Evolutionary conservation across 805 yeast species (phyloP).

Genomic region (Saccharomyces mikatae): DNA sequence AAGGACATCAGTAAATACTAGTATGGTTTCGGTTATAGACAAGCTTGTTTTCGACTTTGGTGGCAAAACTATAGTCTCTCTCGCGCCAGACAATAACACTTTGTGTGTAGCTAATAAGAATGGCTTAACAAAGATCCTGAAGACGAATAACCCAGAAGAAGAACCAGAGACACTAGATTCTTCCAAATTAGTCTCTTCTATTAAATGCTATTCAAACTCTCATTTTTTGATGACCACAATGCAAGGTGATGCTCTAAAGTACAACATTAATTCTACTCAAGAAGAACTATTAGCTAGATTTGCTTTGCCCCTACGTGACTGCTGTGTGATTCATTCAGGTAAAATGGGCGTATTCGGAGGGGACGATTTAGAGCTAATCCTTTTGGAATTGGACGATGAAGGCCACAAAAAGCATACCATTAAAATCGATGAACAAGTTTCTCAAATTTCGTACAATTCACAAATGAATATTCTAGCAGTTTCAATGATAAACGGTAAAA

Average conservation of each 20-base stretch:
- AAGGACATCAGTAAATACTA: not conserved
- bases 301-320: slow-evolving; percentile 36
- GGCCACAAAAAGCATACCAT: slow-evolving; percentile 23
- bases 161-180: slow-evolving; percentile 57
- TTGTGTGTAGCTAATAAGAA: slow-evolving; percentile 46
- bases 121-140: slow-evolving; percentile 47
- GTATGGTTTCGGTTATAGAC: slow-evolving; percentile 10
- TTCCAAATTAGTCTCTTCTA: slow-evolving; percentile 38
- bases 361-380: slow-evolving; percentile 49
- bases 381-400: slow-evolving; percentile 36
- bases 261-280: slow-evolving; percentile 17
- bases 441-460: slow-evolving; percentile 48
- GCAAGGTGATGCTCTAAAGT: slow-evolving; percentile 22
- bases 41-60: slow-evolving; percentile 26
- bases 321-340: slow-evolving; percentile 53
- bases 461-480: slow-evolving; percentile 50
- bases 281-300: slow-evolving; percentile 36
- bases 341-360: slow-evolving; percentile 55
- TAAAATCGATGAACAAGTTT: slow-evolving; percentile 45
- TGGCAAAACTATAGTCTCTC: slow-evolving; percentile 22
- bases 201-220: slow-evolving; percentile 10
- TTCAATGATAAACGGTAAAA: slow-evolving; percentile 51
- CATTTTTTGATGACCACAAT: slow-evolving; percentile 19
- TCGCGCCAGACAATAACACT: slow-evolving; percentile 24
- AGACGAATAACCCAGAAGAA: slow-evolving; percentile 39